Evolutionary conservation across 225 moss, liverwort and hornwort species (phyloP).

Genomic region (Pleurozium schreberi): DNA sequence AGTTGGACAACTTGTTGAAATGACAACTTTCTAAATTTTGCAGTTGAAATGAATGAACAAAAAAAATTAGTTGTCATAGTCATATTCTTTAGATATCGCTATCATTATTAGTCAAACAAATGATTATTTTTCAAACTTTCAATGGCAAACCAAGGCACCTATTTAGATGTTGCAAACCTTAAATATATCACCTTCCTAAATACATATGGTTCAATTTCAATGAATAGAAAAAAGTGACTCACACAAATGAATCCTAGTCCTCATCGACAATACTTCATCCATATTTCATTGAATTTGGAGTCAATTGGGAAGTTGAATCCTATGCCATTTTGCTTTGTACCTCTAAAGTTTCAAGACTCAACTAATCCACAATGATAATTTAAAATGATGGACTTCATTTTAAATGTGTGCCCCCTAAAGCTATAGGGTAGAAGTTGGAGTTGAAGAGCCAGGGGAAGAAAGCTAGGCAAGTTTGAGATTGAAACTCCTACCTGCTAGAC

Average conservation of each 20-base stretch:
- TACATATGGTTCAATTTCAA: not conserved
- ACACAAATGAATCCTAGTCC: not conserved
- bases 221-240: not conserved
- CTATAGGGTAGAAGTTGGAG: not conserved
- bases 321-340: not conserved
- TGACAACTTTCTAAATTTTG: not conserved
- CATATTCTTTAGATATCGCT: too few relatives aligned
- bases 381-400: not conserved
- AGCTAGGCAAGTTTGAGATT: not conserved
- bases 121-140: not conserved
- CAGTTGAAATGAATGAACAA: not conserved
- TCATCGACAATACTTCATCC: not conserved
- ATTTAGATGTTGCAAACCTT: not conserved
- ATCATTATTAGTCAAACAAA: too few relatives aligned
- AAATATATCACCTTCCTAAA: not conserved
- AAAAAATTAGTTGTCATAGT: not conserved
- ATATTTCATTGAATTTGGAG: not conserved
- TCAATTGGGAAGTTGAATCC: too few relatives aligned
- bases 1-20: not conserved
- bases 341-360: not conserved
- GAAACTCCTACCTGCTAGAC: not conserved
- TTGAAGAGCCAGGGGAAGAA: rapidly evolving
- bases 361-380: not conserved
- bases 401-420: not conserved
- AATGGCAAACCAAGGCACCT: not conserved